Percentiles rank a stretch among this genome's conserved stretches.
Conservation (phyloP, 345 rosid species). For the Abelmoschus esculentus region DNA sequence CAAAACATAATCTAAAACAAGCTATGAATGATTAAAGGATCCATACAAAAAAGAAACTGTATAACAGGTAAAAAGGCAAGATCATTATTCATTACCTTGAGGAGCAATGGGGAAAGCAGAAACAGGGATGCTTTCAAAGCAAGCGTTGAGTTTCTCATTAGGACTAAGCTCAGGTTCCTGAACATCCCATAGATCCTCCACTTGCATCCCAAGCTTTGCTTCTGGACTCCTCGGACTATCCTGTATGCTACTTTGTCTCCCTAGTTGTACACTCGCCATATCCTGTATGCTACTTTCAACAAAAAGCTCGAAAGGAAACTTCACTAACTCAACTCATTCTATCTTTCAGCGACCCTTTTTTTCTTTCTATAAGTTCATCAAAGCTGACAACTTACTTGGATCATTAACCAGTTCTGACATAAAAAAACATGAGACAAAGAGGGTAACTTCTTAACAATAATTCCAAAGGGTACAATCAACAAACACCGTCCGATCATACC, state of each 20-base stretch:
- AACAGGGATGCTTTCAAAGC: conserved; percentile 86
- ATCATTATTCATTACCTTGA: conserved; percentile 49
- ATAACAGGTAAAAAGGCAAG: not conserved
- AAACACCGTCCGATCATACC: not conserved
- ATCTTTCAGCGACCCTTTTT: not conserved
- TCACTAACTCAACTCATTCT: not conserved
- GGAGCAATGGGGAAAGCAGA: conserved; percentile 79
- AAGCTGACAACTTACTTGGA: not conserved
- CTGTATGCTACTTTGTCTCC: conserved; percentile 30
- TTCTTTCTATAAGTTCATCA: not conserved
- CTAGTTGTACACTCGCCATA: conserved; percentile 41
- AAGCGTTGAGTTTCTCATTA: conserved; percentile 85
- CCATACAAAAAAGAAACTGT: not conserved
- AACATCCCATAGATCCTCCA: conserved; percentile 89
- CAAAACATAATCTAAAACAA: not conserved
- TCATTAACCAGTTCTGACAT: not conserved
- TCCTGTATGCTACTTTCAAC: not conserved
- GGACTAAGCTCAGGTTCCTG: conserved; percentile 65
- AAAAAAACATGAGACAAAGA: not conserved
- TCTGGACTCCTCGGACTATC: conserved; percentile 87
- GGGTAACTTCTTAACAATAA: not conserved
- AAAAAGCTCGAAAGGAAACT: not conserved
- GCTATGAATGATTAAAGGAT: conserved; percentile 3
- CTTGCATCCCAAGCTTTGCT: conserved; percentile 84
- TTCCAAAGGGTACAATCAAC: not conserved